Base-by-base conservation (phyloP, 2,329 filamentous ascomycete genomes). In the Colletotrichum salicis region DNA sequence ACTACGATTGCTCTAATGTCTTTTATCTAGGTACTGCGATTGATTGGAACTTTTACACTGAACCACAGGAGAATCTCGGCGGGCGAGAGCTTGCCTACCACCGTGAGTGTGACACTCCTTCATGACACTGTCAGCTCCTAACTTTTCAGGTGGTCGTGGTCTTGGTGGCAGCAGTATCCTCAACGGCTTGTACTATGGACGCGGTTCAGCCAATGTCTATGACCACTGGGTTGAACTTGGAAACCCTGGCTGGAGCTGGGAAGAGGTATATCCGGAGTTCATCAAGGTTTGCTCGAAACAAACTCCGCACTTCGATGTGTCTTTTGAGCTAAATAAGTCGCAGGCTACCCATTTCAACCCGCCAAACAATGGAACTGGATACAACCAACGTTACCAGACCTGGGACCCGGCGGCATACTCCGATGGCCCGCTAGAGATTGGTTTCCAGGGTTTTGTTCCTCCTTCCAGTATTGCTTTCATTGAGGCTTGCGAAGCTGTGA, bases 181-280 rank as follows among this genome's bases (percentile, higher is more conserved):
- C 35, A 81, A 80, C 57, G 79, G 79, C n/a, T 77, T 81, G 62
- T 77, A 77, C 70, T 80, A 79, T 67, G 79, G 78, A 52, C 74
- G 78, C 41, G 78, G 77, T 10, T 75, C 75, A 37, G 75, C 78
- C 6, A 75, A 74, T 35, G 76, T 80, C 48, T 80, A 80, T 56
- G 76, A 80, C 57, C 75, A 76, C 48, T 81, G 80, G 79, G 78
- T 75, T 22, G 67, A 75, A 7, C 62, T 81, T 10, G 80, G 78
- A 5, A 81, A 80, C 60, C 70, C 76, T 1, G 79, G 80, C 2
- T 81, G 79, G 78, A 75, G 76, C 8, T 80, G 78, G 76, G 74
- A 80, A 2, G 73, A 75, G 19, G 67, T 75, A 33, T 78, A 74
- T 52, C 76, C 76, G 1, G 65, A 76, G 11, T 77, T 76, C 31